A percentile compares a stretch with the other conserved stretches of the same genome.
Evolutionary conservation across 1,284 basidiomycete genomes (phyloP).

Genomic region (Moniliella sp.): DNA sequence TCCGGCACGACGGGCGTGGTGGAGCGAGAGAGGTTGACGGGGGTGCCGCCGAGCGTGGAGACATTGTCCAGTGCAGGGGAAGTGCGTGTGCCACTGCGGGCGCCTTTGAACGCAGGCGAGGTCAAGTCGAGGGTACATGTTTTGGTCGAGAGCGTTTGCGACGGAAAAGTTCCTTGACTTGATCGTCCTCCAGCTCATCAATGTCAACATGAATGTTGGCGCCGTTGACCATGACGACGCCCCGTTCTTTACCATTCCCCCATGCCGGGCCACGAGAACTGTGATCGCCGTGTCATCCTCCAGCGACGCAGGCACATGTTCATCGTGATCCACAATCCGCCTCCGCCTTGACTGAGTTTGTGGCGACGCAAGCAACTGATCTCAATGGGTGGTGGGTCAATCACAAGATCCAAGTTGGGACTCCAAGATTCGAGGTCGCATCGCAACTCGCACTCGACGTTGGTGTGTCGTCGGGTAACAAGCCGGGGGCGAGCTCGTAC

Average conservation of each 20-base stretch:
- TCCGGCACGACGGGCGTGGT: too few species aligned
- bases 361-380: constrained; percentile 69
- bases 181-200: constrained; percentile 69
- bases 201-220: constrained; percentile 58
- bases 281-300: constrained; percentile 49
- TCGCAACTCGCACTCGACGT: constrained; percentile 69
- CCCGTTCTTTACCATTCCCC: constrained; percentile 45
- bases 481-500: constrained; percentile 46
- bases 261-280: constrained; percentile 48
- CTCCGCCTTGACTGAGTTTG: constrained; percentile 56
- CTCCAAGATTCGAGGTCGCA: constrained; percentile 87
- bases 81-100: too few species aligned
- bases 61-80: too few species aligned
- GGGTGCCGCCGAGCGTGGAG: too few species aligned
- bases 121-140: constrained; percentile 57
- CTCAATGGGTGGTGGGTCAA: constrained; percentile 74
- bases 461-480: constrained; percentile 35
- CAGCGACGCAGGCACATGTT: constrained; percentile 57
- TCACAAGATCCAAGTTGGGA: constrained; percentile 60
- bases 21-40: too few species aligned
- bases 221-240: constrained; percentile 71
- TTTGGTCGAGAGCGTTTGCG: constrained; percentile 67
- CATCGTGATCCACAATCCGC: constrained; percentile 90
- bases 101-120: too few species aligned
- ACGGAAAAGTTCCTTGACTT: constrained; percentile 59